phyloP scores from a whole-genome alignment of 495 filamentous ascomycete species.

The Xylaria venustula region DNA sequence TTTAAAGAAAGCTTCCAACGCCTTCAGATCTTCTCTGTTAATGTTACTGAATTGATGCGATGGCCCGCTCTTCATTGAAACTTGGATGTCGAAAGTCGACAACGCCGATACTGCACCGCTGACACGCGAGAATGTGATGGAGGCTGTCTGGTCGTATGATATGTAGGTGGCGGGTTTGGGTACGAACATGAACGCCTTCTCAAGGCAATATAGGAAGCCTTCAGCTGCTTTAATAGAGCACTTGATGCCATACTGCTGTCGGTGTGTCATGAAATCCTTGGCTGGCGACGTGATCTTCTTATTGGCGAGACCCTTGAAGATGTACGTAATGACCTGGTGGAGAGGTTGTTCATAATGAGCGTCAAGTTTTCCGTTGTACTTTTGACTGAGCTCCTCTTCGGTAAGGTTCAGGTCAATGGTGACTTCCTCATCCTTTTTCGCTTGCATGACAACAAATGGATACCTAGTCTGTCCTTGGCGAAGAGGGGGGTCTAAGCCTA shows the following conservation, averaged over 20 bases:
- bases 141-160: slow-evolving; percentile 81
- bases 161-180: slow-evolving; percentile 98
- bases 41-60: slow-evolving; percentile 98
- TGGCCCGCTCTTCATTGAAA: slow-evolving; percentile 75
- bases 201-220: slow-evolving; percentile 92
- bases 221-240: slow-evolving; percentile 99
- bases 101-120: slow-evolving; percentile 90
- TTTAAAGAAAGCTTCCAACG: slow-evolving; percentile 94
- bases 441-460: slow-evolving; percentile 98
- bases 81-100: slow-evolving; percentile 94
- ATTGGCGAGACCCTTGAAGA: slow-evolving; percentile 89
- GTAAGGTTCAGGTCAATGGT: slow-evolving; percentile 96
- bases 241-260: slow-evolving; percentile 92
- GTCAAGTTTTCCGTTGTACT: slow-evolving; percentile 86
- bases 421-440: slow-evolving; percentile 97
- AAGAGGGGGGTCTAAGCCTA: slow-evolving; percentile 93
- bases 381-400: slow-evolving; percentile 75
- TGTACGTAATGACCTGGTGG: slow-evolving; percentile 84
- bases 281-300: slow-evolving; percentile 94
- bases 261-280: slow-evolving; percentile 89
- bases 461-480: slow-evolving; percentile 98
- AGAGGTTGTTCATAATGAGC: slow-evolving; percentile 89
- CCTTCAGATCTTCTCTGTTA: slow-evolving; percentile 95
- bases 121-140: slow-evolving; percentile 93
- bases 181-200: slow-evolving; percentile 98